These are phyloP conservation scores for Penicillium desertorum DNA, from an alignment of 495 filamentous ascomycete species.

Conservation along the genomic window DNA sequence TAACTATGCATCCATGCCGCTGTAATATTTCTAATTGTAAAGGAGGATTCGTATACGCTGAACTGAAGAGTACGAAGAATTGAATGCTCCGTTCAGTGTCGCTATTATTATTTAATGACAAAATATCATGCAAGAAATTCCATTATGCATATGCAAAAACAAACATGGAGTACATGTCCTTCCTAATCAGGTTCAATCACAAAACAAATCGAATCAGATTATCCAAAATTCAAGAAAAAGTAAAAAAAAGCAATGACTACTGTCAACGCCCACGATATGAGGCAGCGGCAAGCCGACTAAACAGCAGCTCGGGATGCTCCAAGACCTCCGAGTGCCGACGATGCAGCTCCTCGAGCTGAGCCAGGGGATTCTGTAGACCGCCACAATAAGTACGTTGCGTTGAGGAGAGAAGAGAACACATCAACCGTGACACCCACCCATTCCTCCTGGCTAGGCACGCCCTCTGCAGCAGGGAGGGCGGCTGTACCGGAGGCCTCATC, in stretches of 20 bases:
- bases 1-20: no score
- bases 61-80: background rate
- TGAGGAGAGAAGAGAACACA: constrained; percentile 48
- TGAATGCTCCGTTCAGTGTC: background rate
- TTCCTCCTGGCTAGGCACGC: constrained; percentile 78
- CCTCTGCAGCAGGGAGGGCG: constrained; percentile 69
- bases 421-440: constrained; percentile 79
- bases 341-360: constrained; percentile 67
- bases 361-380: constrained; percentile 67
- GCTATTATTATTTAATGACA: constrained; percentile 5
- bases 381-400: constrained; percentile 61
- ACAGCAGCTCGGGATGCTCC: constrained; percentile 33
- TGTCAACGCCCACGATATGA: background rate
- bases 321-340: constrained; percentile 60
- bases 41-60: background rate
- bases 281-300: constrained; percentile 13
- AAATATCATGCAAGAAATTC: background rate
- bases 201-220: background rate
- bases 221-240: background rate
- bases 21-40: background rate
- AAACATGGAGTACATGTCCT: constrained; percentile 5
- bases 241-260: background rate
- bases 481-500: constrained; percentile 32
- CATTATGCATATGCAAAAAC: constrained; percentile 18
- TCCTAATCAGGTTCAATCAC: background rate